Base-by-base conservation (phyloP, 129 eudicot species). In the Flaveria ramosissima region DNA sequence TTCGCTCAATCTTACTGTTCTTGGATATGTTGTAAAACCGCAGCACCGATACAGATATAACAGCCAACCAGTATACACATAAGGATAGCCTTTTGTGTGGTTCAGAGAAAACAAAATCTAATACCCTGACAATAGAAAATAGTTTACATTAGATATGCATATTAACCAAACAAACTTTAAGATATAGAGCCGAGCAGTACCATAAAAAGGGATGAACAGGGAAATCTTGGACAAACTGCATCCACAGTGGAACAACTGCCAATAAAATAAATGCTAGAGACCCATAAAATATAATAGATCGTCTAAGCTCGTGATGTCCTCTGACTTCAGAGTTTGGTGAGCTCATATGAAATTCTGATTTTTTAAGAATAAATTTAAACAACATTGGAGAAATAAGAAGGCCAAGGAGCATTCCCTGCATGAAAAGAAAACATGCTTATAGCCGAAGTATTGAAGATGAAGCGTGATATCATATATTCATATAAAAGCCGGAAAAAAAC, bases 1-100 rank as follows among this genome's bases (percentile, higher is more conserved):
- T 94, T 77, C 99, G 76, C 84, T 94, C 96, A 26, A 90, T 88
- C 87, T 87, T 94, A 84, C 99, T 91, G 85, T 86, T 88, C 84
- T 91, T 91, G 17, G 99, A 94, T 9, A 86, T 91, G 55, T 80
- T 82, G 72, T 94, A 94, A 71, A 91, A 94, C 72, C 86, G 82
- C 53, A 79, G 48, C 2, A 94, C 97, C 4, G 97, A 91, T 32
- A 73, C 87, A 82, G 8, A 89, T 75, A 88, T 94, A 62, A 89
- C 91, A 79, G 81, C 85, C 81, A 87, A 76, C 99, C 99, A 94
- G 36, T 91, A 94, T 61, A 81, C 73, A 82, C 97, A 94, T 39
- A 94, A 78, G 19, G 93, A 79, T 20, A 94, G 82, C 76, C 99
- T 84, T 88, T 94, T 94, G 30, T 82, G 86, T 64, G 99, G 99